A percentile compares a stretch with the other conserved stretches of the same genome.
These are phyloP conservation scores for Tricholomella constricta DNA, from an alignment of 768 basidiomycete genomes.

Conservation along the genomic window DNA sequence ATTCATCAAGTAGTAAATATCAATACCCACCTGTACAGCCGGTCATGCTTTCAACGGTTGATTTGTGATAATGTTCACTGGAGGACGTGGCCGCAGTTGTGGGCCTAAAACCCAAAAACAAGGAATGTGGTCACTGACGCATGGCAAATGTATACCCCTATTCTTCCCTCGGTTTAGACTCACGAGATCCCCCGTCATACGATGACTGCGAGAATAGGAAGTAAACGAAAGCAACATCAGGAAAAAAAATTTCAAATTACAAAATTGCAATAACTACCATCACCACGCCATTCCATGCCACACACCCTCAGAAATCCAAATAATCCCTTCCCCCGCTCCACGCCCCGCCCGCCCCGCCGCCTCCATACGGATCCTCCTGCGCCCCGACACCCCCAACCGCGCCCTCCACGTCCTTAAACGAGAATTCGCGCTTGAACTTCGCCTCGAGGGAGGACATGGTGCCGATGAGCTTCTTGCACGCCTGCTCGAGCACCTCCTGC, in stretches of 20 bases:
- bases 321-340: slow-evolving; percentile 27
- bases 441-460: slow-evolving; percentile 66
- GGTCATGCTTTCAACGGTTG: too few species aligned
- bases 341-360: slow-evolving; percentile 18
- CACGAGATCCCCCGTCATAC: too few species aligned
- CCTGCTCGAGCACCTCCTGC: slow-evolving; percentile 77
- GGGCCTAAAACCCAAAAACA: too few species aligned
- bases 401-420: slow-evolving; percentile 72
- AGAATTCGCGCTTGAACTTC: slow-evolving; percentile 83
- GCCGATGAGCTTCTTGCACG: slow-evolving; percentile 79
- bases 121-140: too few species aligned
- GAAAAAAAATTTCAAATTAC: not conserved
- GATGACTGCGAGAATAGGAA: too few species aligned
- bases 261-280: not conserved
- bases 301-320: slow-evolving; percentile 22
- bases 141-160: too few species aligned
- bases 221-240: not conserved
- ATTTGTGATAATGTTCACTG: too few species aligned
- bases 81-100: too few species aligned
- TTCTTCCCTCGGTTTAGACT: too few species aligned
- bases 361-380: slow-evolving; percentile 54
- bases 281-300: not conserved
- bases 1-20: too few species aligned
- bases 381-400: slow-evolving; percentile 23
- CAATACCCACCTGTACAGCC: too few species aligned